Percentiles rank a stretch among this genome's conserved stretches.
Evolutionary conservation across 139 green algal genomes (phyloP).

Genomic region (Chlorella vulgaris): DNA sequence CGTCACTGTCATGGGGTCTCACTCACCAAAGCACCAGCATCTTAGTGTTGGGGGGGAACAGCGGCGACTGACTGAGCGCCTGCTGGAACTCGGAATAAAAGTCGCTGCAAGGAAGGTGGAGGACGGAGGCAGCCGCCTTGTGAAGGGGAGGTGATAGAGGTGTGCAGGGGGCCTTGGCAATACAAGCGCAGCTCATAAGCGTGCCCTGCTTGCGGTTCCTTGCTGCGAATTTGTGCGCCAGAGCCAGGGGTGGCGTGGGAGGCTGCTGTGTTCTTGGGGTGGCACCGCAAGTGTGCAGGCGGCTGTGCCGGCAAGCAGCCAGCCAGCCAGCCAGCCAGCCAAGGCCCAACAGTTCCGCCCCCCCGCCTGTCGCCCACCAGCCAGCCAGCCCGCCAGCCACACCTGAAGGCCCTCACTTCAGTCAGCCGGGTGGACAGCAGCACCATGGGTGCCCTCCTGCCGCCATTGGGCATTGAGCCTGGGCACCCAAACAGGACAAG

Average conservation of each 20-base stretch:
- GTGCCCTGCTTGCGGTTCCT: too few species aligned
- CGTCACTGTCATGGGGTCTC: background rate
- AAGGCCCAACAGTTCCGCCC: too few species aligned
- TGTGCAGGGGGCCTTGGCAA: background rate
- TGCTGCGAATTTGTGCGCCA: too few species aligned
- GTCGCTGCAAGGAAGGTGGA: constrained; percentile 46
- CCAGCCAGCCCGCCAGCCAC: too few species aligned
- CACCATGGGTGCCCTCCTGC: constrained; percentile 53
- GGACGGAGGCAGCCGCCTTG: background rate
- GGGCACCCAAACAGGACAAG: too few species aligned
- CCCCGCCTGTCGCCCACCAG: too few species aligned
- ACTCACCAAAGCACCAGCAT: constrained; percentile 65
- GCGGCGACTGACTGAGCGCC: constrained; percentile 34
- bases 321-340: too few species aligned
- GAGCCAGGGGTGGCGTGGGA: too few species aligned
- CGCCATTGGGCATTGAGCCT: constrained; percentile 41
- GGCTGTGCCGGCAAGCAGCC: too few species aligned
- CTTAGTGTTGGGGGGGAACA: constrained; percentile 43
- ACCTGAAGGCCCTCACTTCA: constrained; percentile 73
- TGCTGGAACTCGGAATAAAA: constrained; percentile 72
- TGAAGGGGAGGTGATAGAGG: background rate
- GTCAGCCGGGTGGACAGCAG: constrained; percentile 68
- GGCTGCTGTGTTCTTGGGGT: too few species aligned
- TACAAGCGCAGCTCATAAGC: background rate
- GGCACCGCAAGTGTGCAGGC: too few species aligned